Base-by-base conservation (phyloP, 1,139 yeast genomes). In the Debaryomyces subglobosus region DNA sequence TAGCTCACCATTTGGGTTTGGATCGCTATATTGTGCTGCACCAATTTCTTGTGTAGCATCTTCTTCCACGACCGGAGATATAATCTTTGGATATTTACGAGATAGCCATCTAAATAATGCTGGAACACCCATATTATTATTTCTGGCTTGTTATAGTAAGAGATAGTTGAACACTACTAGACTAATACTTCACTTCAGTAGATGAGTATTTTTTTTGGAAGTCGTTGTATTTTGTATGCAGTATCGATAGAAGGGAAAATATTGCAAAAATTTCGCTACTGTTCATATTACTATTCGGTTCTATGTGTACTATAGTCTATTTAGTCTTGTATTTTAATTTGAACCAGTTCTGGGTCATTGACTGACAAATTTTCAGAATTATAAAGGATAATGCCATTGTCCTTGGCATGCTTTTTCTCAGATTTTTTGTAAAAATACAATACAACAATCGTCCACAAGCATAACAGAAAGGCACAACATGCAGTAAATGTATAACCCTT, bases 51-150 rank as follows among this genome's bases (percentile, higher is more conserved):
- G 79, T 35, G 73, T 74, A 10, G 78, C 75, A 16, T 83, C 86
- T 44, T 86, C 96, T 62, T 91, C 97, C 3, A 89, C 62, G 10
- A 90, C 97, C 0, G 96, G 95, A 0, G 96, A 83, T 47, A 95
- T 90, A 65, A 90, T 92, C 72, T 92, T 92, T 12, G 99, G 98
- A 63, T 92, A 95, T 67, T 92, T 91, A 53, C 84, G 72, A 1
- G 98, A 91, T 46, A 95, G 76, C 98, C 99, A 95, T 73, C 99
- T 81, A 70, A 92, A 95, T 62, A 95, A 85, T 39, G 99, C 97
- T 58, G 99, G 99, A 57, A 94, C 99, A 74, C 99, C 81, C 81
- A 77, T 76, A 39, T 16, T 39, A 13, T 30, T 29, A 21, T 30
- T n/a, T 7, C 4, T 30, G 16, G 18, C 20, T 30, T 30, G 30